A percentile compares a stretch with the other conserved stretches of the same genome.
phyloP scores from a whole-genome alignment of 257 asterid species.

The Lithospermum erythrorhizon region DNA sequence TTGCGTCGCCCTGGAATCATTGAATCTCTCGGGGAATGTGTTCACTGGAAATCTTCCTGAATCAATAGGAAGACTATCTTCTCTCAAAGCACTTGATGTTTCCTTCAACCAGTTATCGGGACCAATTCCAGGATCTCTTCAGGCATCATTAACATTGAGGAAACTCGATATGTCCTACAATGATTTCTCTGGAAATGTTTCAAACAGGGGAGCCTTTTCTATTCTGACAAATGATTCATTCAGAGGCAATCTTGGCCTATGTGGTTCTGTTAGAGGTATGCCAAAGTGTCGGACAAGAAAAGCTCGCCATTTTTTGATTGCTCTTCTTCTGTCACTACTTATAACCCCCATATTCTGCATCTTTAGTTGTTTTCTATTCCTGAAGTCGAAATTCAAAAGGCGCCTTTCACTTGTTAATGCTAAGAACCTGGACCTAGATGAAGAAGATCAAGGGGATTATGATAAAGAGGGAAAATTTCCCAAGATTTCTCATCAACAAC shows the following conservation, averaged over 20 bases:
- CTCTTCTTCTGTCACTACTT: slow-evolving; percentile 53
- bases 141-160: slow-evolving; percentile 32
- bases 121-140: slow-evolving; percentile 39
- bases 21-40: slow-evolving; percentile 38
- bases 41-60: slow-evolving; percentile 46
- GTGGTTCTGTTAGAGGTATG: slow-evolving; percentile 50
- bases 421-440: slow-evolving; percentile 18
- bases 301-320: slow-evolving; percentile 36
- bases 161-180: slow-evolving; percentile 57
- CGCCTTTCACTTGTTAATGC: slow-evolving; percentile 15
- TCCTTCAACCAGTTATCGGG: slow-evolving; percentile 48
- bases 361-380: slow-evolving; percentile 37
- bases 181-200: slow-evolving; percentile 36
- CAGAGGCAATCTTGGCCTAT: slow-evolving; percentile 40
- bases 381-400: slow-evolving; percentile 29
- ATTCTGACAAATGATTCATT: slow-evolving; percentile 34
- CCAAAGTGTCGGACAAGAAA: slow-evolving; percentile 25
- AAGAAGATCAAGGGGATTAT: slow-evolving; percentile 16
- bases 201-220: slow-evolving; percentile 42
- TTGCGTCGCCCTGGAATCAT: slow-evolving; percentile 63
- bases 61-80: slow-evolving; percentile 45
- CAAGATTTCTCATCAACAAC: slow-evolving; percentile 48
- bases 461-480: slow-evolving; percentile 42
- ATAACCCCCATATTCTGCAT: slow-evolving; percentile 47
- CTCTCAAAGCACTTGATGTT: slow-evolving; percentile 43